phyloP scores from a whole-genome alignment of 176 grass and related monocot genomes.

The Zea mays region DNA sequence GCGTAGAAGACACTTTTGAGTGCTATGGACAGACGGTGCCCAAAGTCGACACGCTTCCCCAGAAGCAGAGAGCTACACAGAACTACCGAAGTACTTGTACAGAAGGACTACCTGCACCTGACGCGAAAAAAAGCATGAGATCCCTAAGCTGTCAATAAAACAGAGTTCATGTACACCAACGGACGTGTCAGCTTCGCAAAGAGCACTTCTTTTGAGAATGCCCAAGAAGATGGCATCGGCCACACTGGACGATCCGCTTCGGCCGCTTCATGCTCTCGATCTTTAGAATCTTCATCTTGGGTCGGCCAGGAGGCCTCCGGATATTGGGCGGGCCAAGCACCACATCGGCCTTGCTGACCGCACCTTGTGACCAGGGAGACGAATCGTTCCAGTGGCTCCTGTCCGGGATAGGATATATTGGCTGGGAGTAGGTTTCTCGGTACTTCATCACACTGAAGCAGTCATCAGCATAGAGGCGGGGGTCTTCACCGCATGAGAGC shows the following conservation, averaged over 20 bases:
- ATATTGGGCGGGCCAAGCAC: slow-evolving; percentile 73
- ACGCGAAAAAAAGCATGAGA: too few relatives aligned
- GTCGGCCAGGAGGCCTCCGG: slow-evolving; percentile 82
- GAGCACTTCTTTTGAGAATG: too few relatives aligned
- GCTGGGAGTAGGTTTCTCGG: slow-evolving; percentile 15
- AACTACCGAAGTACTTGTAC: too few relatives aligned
- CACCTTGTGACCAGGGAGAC: slow-evolving; percentile 29
- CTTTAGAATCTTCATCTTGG: slow-evolving; percentile 98
- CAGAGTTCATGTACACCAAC: too few relatives aligned
- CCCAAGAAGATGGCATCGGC: background rate
- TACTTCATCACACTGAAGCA: slow-evolving; percentile 86
- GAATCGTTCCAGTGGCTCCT: slow-evolving; percentile 4
- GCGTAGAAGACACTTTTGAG: too few relatives aligned
- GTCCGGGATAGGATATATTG: slow-evolving; percentile 72
- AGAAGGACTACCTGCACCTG: too few relatives aligned
- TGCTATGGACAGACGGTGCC: too few relatives aligned
- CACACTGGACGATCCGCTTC: too few relatives aligned
- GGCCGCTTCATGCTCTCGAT: slow-evolving; percentile 92
- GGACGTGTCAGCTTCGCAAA: too few relatives aligned
- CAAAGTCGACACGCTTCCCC: too few relatives aligned
- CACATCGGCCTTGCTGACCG: slow-evolving; percentile 52
- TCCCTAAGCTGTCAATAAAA: too few relatives aligned
- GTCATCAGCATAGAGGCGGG: slow-evolving; percentile 68
- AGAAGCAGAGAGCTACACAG: too few relatives aligned
- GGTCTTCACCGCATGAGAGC: slow-evolving; percentile 87